These are phyloP conservation scores for Verticillium longisporum DNA, from an alignment of 2,329 filamentous ascomycete species.

Conservation along the genomic window DNA sequence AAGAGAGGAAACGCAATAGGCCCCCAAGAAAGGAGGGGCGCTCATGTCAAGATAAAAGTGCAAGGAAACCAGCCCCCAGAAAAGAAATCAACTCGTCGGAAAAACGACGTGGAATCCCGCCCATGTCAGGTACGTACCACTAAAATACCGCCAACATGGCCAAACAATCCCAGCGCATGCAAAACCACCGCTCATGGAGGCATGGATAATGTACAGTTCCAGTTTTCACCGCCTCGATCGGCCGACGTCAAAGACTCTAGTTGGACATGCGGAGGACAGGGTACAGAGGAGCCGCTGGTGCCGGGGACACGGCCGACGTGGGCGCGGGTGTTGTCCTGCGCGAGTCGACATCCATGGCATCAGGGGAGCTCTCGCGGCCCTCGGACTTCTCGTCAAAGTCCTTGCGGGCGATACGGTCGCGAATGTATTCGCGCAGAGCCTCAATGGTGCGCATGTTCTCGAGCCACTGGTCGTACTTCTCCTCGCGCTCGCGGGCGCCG, in stretches of 20 bases:
- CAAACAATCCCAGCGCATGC: not conserved
- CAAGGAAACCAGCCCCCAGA: no score
- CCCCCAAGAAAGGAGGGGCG: no score
- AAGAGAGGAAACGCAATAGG: no score
- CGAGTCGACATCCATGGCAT: conserved; percentile 12
- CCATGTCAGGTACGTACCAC: not conserved
- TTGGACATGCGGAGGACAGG: conserved; percentile 32
- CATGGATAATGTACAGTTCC: not conserved
- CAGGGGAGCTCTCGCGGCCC: conserved; percentile 16
- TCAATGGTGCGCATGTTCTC: conserved; percentile 62
- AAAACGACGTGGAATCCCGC: no score
- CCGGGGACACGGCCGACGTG: not conserved
- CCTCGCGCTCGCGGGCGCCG: conserved; percentile 49
- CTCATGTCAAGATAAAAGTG: no score
- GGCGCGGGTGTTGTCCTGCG: not conserved
- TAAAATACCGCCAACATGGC: not conserved
- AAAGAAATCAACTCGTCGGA: no score
- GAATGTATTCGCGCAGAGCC: conserved; percentile 51
- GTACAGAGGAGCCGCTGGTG: conserved; percentile 21
- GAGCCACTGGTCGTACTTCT: conserved; percentile 58
- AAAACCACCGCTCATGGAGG: not conserved
- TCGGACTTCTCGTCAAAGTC: conserved; percentile 40
- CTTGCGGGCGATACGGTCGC: conserved; percentile 46
- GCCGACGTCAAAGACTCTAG: conserved; percentile 1
- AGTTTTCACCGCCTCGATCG: not conserved